Evolutionary conservation across 805 yeast species (phyloP).

Genomic region (Sugiyamaella marilandica): DNA sequence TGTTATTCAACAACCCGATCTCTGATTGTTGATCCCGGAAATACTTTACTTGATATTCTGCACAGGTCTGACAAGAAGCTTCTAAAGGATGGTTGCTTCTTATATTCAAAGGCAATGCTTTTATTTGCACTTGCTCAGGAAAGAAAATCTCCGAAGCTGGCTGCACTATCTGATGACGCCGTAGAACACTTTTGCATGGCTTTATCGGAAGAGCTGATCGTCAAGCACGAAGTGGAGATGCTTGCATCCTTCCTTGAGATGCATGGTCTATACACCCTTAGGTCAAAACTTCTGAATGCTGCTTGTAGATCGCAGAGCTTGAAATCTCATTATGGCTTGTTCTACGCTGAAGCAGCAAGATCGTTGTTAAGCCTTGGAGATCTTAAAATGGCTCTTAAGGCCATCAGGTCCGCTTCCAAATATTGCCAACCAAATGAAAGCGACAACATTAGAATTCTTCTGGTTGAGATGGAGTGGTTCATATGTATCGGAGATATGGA

Average conservation of each 20-base stretch:
- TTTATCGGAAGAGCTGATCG: neutral
- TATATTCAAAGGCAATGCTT: neutral
- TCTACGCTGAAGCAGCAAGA: neutral
- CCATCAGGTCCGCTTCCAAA: no score
- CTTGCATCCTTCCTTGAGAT: neutral
- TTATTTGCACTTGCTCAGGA: neutral
- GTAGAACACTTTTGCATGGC: neutral
- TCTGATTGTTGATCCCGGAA: no score
- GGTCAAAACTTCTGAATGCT: neutral
- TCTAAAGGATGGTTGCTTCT: neutral
- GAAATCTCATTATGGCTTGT: neutral
- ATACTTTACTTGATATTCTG: no score
- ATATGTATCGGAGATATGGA: neutral
- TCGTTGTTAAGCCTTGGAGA: neutral
- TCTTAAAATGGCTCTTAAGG: neutral
- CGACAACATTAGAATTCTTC: neutral
- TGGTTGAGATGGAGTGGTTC: neutral
- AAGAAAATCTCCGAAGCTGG: neutral
- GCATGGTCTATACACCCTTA: neutral
- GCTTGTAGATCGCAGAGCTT: neutral
- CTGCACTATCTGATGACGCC: neutral
- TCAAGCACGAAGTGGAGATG: neutral
- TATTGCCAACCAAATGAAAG: no score
- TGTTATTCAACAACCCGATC: neutral
- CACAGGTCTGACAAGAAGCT: no score